Percentiles rank a stretch among this genome's conserved stretches.
Evolutionary conservation across 306 rosid species (phyloP).

Genomic region (Citrullus colocynthis): DNA sequence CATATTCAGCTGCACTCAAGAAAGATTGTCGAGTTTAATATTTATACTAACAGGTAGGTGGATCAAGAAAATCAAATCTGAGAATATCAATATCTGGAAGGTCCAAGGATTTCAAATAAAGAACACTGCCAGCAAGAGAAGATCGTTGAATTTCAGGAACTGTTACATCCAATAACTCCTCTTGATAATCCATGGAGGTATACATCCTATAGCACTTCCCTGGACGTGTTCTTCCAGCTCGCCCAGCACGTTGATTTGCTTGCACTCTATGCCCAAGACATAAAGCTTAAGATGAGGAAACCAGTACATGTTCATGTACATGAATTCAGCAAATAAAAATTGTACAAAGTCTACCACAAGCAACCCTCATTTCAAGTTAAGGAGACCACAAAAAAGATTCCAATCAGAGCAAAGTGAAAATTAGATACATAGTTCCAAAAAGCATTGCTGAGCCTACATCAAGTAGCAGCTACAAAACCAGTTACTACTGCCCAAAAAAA

Average conservation of each 20-base stretch:
- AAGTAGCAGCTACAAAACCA: not conserved
- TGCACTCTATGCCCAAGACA: constrained; percentile 56
- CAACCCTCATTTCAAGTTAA: not conserved
- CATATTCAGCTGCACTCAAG: not conserved
- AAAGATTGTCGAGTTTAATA: not conserved
- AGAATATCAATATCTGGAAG: constrained; percentile 88
- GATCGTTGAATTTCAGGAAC: constrained; percentile 94
- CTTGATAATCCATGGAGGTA: constrained; percentile 52
- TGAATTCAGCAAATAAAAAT: not conserved
- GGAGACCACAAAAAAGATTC: not conserved
- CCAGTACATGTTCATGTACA: not conserved
- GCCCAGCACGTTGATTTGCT: constrained; percentile 91
- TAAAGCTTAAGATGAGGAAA: not conserved
- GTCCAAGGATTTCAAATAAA: constrained; percentile 91
- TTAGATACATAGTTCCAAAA: not conserved
- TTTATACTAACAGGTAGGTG: constrained; percentile 54
- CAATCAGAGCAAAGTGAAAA: not conserved
- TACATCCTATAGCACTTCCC: constrained; percentile 93
- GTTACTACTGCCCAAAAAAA: not conserved
- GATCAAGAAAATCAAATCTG: constrained; percentile 84
- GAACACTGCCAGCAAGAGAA: constrained; percentile 90
- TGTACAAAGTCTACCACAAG: not conserved
- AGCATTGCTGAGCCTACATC: not conserved
- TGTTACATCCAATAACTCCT: constrained; percentile 75
- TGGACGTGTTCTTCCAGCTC: constrained; percentile 96